Evolutionary conservation across 345 rosid genomes (phyloP).

Genomic region (Acer negundo): DNA sequence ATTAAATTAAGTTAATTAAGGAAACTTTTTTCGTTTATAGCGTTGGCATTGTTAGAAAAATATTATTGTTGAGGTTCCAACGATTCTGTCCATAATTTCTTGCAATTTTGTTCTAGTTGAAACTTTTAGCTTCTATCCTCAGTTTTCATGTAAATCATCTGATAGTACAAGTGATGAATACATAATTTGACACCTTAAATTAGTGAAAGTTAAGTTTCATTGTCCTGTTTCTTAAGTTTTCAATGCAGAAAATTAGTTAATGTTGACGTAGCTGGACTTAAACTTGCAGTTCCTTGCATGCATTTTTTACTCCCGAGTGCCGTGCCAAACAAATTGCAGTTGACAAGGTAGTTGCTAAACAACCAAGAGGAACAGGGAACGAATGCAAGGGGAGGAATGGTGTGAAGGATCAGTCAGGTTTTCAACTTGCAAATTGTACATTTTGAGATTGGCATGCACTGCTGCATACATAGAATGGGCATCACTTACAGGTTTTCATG

Average conservation of each 20-base stretch:
- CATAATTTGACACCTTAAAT: too few relatives aligned
- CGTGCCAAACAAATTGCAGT: slow-evolving; percentile 20
- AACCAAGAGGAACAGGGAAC: slow-evolving; percentile 3
- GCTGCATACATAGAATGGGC: background rate
- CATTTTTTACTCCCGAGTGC: slow-evolving; percentile 41
- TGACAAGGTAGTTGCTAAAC: slow-evolving; percentile 19
- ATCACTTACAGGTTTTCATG: background rate
- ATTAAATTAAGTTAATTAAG: background rate
- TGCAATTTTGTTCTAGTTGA: background rate
- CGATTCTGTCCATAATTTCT: background rate
- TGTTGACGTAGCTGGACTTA: background rate
- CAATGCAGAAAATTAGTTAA: background rate
- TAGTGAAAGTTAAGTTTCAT: background rate
- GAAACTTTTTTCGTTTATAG: background rate
- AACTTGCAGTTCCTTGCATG: slow-evolving; percentile 28
- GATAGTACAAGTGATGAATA: too few relatives aligned
- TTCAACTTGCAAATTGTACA: slow-evolving; percentile 6
- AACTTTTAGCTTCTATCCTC: background rate
- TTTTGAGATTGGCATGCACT: slow-evolving; percentile 35
- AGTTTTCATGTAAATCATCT: background rate
- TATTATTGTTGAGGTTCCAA: background rate
- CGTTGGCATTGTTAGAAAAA: background rate
- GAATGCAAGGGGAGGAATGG: slow-evolving; percentile 7
- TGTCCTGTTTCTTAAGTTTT: background rate
- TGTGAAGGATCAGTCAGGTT: slow-evolving; percentile 6